Evolutionary conservation across 2,329 filamentous ascomycete genomes (phyloP).

Genomic region (Arthrobotrys conoides): DNA sequence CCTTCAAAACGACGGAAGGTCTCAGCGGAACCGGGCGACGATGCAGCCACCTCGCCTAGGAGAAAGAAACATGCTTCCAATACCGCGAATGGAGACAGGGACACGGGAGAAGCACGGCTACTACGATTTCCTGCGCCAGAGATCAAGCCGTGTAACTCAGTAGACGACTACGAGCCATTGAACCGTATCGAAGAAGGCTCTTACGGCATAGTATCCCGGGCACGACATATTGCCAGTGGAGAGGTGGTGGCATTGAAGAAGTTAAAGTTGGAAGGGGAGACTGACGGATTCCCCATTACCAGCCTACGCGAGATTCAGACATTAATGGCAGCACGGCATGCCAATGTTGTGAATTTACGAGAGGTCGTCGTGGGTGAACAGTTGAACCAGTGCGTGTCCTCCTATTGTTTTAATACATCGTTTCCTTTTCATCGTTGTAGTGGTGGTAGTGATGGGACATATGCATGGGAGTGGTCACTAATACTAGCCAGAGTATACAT

Average conservation of each 20-base stretch:
- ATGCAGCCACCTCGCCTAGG: conserved; percentile 71
- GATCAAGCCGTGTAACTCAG: conserved; percentile 78
- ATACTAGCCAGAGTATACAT: conserved; percentile 79
- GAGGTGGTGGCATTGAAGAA: conserved; percentile 92
- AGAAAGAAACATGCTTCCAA: conserved; percentile 69
- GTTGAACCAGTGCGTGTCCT: conserved; percentile 71
- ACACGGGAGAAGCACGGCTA: conserved; percentile 71
- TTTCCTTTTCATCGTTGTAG: neutral
- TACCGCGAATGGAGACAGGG: conserved; percentile 64
- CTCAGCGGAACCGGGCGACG: conserved; percentile 65
- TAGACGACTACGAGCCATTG: conserved; percentile 89
- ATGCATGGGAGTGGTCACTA: conserved; percentile 52
- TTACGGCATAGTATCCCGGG: conserved; percentile 93
- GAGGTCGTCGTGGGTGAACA: conserved; percentile 85
- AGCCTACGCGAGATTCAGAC: conserved; percentile 95
- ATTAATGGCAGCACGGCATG: conserved; percentile 80
- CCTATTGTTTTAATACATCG: neutral
- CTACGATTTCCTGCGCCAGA: conserved; percentile 78
- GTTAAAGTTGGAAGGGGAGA: conserved; percentile 84
- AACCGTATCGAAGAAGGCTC: conserved; percentile 98
- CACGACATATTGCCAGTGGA: conserved; percentile 79
- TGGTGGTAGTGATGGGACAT: neutral
- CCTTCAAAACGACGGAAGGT: conserved; percentile 48
- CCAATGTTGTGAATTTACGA: conserved; percentile 83
- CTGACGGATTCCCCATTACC: conserved; percentile 90